Conservation (phyloP, 2,329 filamentous ascomycete genomes). For the Paraphaeosphaeria sporulosa region DNA sequence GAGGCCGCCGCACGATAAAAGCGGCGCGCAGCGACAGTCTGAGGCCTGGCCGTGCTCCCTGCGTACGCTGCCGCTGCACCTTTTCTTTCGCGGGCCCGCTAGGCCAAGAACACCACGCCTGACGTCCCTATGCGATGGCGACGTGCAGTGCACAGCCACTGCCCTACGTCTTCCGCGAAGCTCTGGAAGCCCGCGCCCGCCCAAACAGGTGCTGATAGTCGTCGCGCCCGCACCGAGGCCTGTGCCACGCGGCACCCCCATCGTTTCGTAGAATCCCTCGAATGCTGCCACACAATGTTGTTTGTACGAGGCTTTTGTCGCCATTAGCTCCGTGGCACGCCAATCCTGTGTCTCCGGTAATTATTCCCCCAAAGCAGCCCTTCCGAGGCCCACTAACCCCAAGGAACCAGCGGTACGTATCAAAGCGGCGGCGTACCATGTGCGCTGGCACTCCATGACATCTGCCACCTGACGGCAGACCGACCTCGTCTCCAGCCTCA, state of each 20-base stretch:
- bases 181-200: slow-evolving; percentile 34
- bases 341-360: slow-evolving; percentile 31
- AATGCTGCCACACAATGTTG: slow-evolving; percentile 29
- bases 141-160: slow-evolving; percentile 45
- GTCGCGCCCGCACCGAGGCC: slow-evolving; percentile 35
- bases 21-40: slow-evolving; percentile 17
- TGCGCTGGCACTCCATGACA: slow-evolving; percentile 44
- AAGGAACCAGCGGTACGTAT: slow-evolving; percentile 23
- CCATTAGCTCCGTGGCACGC: slow-evolving; percentile 20
- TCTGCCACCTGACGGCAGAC: slow-evolving; percentile 26
- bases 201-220: slow-evolving; percentile 43
- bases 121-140: slow-evolving; percentile 25
- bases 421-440: slow-evolving; percentile 32
- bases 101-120: slow-evolving; percentile 22
- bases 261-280: slow-evolving; percentile 47
- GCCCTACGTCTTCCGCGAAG: slow-evolving; percentile 39
- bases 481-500: slow-evolving; percentile 2
- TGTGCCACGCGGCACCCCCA: slow-evolving; percentile 37
- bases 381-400: slow-evolving; percentile 21
- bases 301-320: slow-evolving; percentile 33
- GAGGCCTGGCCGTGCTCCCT: slow-evolving; percentile 29
- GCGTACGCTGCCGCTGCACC: slow-evolving; percentile 30
- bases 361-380: slow-evolving; percentile 29
- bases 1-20: slow-evolving; percentile 15
- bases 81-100: slow-evolving; percentile 20